Conservation (phyloP, 805 yeast species). For the Clavispora santaluciae region DNA sequence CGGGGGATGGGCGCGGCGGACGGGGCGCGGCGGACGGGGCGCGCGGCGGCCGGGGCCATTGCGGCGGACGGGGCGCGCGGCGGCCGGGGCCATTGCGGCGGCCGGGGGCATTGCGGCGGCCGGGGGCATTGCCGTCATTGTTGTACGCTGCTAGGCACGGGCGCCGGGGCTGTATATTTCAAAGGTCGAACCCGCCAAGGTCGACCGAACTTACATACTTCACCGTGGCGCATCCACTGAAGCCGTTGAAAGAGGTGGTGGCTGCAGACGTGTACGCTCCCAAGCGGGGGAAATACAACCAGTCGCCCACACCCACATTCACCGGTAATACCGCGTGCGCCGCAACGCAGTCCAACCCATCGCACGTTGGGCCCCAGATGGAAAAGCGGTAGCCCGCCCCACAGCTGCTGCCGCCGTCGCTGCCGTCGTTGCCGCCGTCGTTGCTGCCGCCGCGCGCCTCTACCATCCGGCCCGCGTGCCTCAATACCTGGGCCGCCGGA, state of each 20-base stretch:
- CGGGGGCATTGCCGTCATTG: too few species aligned
- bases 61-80: too few species aligned
- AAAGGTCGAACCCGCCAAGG: background rate
- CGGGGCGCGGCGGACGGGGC: too few species aligned
- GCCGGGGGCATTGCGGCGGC: too few species aligned
- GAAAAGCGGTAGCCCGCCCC: slow-evolving; percentile 50
- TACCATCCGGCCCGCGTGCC: slow-evolving; percentile 15
- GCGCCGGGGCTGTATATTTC: too few species aligned
- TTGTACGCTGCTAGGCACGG: too few species aligned
- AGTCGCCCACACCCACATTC: slow-evolving; percentile 77
- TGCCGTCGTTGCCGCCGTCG: slow-evolving; percentile 17
- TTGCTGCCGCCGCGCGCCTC: slow-evolving; percentile 3
- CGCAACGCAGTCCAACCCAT: slow-evolving; percentile 84
- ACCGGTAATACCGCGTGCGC: slow-evolving; percentile 47
- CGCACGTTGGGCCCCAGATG: slow-evolving; percentile 99
- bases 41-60: too few species aligned
- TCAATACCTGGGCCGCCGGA: slow-evolving; percentile 65
- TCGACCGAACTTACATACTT: slow-evolving; percentile 44
- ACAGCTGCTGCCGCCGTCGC: too few species aligned
- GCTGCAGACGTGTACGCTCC: slow-evolving; percentile 96
- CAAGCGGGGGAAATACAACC: slow-evolving; percentile 77
- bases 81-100: too few species aligned
- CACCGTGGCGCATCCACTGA: slow-evolving; percentile 55
- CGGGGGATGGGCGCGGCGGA: too few species aligned
- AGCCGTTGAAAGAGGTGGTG: slow-evolving; percentile 90